Evolutionary conservation across 208 protist genomes (phyloP), one percentile per base, ranked within the genome.

Genomic region (Acanthamoeba divionensis): DNA sequence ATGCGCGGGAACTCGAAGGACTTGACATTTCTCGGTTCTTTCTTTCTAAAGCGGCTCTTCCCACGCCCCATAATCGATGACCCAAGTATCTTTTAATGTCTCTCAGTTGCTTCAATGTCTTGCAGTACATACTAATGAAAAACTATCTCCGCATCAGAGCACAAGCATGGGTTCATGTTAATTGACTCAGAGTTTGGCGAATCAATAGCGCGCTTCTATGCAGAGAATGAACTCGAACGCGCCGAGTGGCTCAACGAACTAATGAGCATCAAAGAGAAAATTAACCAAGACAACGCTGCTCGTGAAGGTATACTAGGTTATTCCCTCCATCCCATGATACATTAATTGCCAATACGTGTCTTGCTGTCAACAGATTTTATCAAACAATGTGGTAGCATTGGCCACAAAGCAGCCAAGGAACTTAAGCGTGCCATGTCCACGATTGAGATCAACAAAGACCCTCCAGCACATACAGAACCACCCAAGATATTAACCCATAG

Each of bases 201-300:
- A 26, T 75, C 66, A 45, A 7, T 79, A 26, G 21, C 55, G 10
- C 67, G 67, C 67, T 79, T 79, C 44, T 79, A 57, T 52, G 75
- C 75, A 1, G 50, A 36, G 50, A 85, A 41, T 54, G 50, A 85
- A n/a, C 47, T 85, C 29, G 50, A 62, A 36, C 55, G 62, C 24
- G 62, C 41, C 73, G 75, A 85, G 50, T 85, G 75, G 75, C 3
- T 85, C 48, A 36, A 65, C 75, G 75, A 85, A 1, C 75, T 85
- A 18, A 57, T 31, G 21, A 83, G 48, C 38, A 83, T 83, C 48
- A 83, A 83, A 36, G 62, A 83, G 50, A 83, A 54, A 29, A 83
- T 83, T 31, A 36, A 54, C 41, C 31, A 29, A 15, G 73, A 83
- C 41, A 26, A 36, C 10, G 50, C 41, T 12, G 73, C 73, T 21